A percentile compares a stretch with the other conserved stretches of the same genome.
These are phyloP conservation scores for Botrytis pseudocinerea DNA, from an alignment of 2,329 filamentous ascomycete genomes.

Conservation along the genomic window DNA sequence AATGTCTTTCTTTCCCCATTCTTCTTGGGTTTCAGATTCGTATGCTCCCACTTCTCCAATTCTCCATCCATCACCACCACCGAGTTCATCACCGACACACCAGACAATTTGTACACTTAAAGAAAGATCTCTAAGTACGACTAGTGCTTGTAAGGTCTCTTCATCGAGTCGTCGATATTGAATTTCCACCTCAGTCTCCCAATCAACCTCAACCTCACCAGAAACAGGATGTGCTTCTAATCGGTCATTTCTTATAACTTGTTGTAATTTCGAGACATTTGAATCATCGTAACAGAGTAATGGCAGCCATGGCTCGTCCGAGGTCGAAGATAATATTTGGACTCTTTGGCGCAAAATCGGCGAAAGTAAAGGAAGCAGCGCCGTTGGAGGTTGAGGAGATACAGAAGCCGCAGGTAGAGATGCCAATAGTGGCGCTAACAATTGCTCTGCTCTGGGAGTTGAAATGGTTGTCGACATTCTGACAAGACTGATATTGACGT, in stretches of 20 bases:
- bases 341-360: slow-evolving; percentile 67
- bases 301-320: slow-evolving; percentile 69
- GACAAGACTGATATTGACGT: slow-evolving; percentile 5
- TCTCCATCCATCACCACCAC: slow-evolving; percentile 65
- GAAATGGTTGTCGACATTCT: slow-evolving; percentile 39
- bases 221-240: slow-evolving; percentile 80
- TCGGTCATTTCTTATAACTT: slow-evolving; percentile 60
- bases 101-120: slow-evolving; percentile 68
- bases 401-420: slow-evolving; percentile 60
- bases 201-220: slow-evolving; percentile 73
- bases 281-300: slow-evolving; percentile 67
- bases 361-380: slow-evolving; percentile 60
- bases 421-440: slow-evolving; percentile 59
- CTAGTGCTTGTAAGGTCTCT: slow-evolving; percentile 71
- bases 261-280: slow-evolving; percentile 55
- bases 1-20: slow-evolving; percentile 54
- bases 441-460: slow-evolving; percentile 49
- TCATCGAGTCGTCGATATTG: slow-evolving; percentile 69
- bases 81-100: slow-evolving; percentile 59
- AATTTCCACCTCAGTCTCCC: slow-evolving; percentile 63
- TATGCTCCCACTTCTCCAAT: slow-evolving; percentile 67
- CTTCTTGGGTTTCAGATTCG: slow-evolving; percentile 54
- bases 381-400: slow-evolving; percentile 57
- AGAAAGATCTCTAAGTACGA: slow-evolving; percentile 61
- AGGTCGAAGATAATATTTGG: slow-evolving; percentile 61